Percentiles rank a stretch among this genome's conserved stretches.
Evolutionary conservation across 2,329 filamentous ascomycete genomes (phyloP).

Genomic region (Akanthomyces dipterigenus): DNA sequence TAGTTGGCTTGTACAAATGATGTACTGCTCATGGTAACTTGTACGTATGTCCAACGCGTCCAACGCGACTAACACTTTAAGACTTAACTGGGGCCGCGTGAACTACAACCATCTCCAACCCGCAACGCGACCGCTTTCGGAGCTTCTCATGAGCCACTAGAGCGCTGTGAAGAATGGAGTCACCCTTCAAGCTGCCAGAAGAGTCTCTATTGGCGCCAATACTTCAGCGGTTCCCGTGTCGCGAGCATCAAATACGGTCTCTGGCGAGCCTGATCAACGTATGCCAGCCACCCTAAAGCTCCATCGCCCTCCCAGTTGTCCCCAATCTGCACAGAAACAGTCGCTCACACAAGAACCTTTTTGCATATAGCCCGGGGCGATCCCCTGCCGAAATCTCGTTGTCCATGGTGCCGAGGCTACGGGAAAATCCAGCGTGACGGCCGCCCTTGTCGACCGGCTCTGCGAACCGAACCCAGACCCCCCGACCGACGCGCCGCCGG

Average conservation of each 20-base stretch:
- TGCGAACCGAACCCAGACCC: slow-evolving; percentile 16
- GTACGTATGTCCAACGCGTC: background rate
- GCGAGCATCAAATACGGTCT: slow-evolving; percentile 52
- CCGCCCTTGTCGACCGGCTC: slow-evolving; percentile 33
- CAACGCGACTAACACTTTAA: background rate
- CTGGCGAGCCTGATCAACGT: slow-evolving; percentile 49
- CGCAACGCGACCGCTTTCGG: background rate
- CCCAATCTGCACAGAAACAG: background rate
- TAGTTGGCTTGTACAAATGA: background rate
- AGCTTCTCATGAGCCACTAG: background rate
- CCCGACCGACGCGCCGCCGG: slow-evolving; percentile 11
- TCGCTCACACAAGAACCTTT: background rate
- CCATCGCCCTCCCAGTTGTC: background rate
- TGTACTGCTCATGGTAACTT: background rate
- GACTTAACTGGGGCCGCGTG: slow-evolving; percentile 1
- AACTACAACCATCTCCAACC: background rate
- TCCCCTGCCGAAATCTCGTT: slow-evolving; percentile 67
- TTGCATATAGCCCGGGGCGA: slow-evolving; percentile 51
- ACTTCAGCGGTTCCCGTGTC: slow-evolving; percentile 45
- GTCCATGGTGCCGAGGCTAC: slow-evolving; percentile 81
- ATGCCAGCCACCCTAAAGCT: slow-evolving; percentile 18
- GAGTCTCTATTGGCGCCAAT: slow-evolving; percentile 42
- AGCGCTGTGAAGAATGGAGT: slow-evolving; percentile 22
- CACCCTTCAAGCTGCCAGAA: slow-evolving; percentile 45
- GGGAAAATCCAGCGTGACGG: slow-evolving; percentile 70